Evolutionary conservation across 768 basidiomycete genomes (phyloP).

Genomic region (Mycena maculata): DNA sequence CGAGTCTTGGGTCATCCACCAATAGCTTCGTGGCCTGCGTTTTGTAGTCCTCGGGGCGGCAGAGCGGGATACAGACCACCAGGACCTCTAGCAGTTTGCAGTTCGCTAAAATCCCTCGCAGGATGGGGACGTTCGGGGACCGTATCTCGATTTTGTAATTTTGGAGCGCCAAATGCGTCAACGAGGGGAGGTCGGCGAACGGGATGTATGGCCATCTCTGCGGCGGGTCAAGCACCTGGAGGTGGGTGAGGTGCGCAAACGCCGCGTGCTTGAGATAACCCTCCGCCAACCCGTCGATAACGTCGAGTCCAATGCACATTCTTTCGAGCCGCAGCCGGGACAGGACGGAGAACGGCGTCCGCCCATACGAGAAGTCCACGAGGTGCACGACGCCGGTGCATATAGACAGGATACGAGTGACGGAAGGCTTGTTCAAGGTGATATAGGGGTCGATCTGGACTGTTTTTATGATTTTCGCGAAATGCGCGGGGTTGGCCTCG

Average conservation of each 20-base stretch:
- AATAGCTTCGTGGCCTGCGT: neutral
- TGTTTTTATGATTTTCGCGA: slow-evolving; percentile 6
- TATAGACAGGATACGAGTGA: slow-evolving; percentile 16
- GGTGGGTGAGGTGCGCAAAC: slow-evolving; percentile 29
- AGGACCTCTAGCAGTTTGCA: slow-evolving; percentile 10
- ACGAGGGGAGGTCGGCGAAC: slow-evolving; percentile 18
- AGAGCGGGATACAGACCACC: slow-evolving; percentile 19
- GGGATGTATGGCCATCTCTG: slow-evolving; percentile 19
- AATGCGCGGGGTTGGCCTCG: slow-evolving; percentile 13
- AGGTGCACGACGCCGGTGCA: slow-evolving; percentile 25
- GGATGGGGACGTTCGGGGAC: slow-evolving; percentile 7
- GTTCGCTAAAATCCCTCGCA: slow-evolving; percentile 3
- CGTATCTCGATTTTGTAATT: slow-evolving; percentile 23
- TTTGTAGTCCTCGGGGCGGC: neutral
- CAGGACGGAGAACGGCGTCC: slow-evolving; percentile 12
- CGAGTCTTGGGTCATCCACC: slow-evolving; percentile 17
- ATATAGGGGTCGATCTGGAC: slow-evolving; percentile 32
- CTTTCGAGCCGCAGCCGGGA: slow-evolving; percentile 6
- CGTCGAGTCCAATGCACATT: slow-evolving; percentile 29
- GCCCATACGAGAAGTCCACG: slow-evolving; percentile 29
- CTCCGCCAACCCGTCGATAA: slow-evolving; percentile 11
- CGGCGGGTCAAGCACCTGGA: slow-evolving; percentile 30
- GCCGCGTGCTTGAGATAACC: slow-evolving; percentile 6
- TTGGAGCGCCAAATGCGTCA: slow-evolving; percentile 30
- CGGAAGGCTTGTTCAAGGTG: slow-evolving; percentile 16